These are phyloP conservation scores for Dentipellis fragilis DNA, from an alignment of 768 basidiomycete species.

Conservation along the genomic window DNA sequence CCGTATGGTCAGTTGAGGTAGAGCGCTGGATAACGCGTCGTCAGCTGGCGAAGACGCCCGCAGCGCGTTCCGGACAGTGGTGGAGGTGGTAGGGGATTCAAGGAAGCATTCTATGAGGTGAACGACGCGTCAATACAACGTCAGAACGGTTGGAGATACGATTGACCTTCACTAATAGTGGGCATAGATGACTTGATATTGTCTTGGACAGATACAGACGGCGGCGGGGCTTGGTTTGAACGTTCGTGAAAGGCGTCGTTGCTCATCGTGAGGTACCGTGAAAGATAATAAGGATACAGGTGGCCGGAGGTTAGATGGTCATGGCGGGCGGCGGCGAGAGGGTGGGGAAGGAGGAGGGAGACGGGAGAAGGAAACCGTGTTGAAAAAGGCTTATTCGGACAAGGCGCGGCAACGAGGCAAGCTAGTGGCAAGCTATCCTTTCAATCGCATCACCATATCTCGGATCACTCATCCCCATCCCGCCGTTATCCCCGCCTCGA, in stretches of 20 bases:
- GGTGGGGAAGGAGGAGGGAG: neutral
- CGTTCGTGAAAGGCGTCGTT: slow-evolving; percentile 9
- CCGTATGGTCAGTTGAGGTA: slow-evolving; percentile 16
- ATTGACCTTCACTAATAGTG: neutral
- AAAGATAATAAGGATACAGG: neutral
- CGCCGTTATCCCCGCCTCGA: neutral
- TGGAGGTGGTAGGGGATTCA: neutral
- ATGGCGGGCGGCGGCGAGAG: no score
- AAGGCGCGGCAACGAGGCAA: neutral
- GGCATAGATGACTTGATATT: neutral
- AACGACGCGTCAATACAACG: neutral
- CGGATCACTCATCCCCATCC: neutral
- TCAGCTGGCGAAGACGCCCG: neutral
- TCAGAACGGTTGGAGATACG: neutral
- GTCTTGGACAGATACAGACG: neutral
- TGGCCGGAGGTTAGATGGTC: neutral
- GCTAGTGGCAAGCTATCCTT: neutral
- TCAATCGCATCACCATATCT: neutral
- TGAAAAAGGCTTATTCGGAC: neutral
- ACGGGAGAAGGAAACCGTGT: neutral
- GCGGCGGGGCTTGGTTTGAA: neutral
- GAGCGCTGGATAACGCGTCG: slow-evolving; percentile 9
- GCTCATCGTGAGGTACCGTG: slow-evolving; percentile 3
- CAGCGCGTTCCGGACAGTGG: neutral
- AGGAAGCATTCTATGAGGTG: neutral